Conservation (phyloP, 2,329 filamentous ascomycete species). For the Pleoardoris graminearum region DNA sequence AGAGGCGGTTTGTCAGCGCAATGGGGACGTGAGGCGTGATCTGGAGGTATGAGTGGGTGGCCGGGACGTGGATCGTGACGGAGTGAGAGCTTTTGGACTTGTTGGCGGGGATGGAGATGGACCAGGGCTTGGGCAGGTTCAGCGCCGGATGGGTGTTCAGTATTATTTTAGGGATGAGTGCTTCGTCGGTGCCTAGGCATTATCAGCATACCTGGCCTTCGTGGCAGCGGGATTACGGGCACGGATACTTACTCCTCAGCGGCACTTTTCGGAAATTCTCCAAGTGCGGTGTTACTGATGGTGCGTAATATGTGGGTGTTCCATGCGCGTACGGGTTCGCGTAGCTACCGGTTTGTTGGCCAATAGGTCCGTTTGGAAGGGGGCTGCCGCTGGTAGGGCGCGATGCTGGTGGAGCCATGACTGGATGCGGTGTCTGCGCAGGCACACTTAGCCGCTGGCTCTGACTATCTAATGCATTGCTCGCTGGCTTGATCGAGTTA, state of each 20-base stretch:
- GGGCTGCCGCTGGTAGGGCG: conserved; percentile 49
- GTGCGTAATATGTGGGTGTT: conserved; percentile 32
- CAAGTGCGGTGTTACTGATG: conserved; percentile 34
- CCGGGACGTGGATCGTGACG: conserved; percentile 70
- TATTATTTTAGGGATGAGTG: conserved; percentile 68
- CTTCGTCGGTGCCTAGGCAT: conserved; percentile 51
- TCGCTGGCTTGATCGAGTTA: conserved; percentile 43
- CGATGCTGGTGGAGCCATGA: conserved; percentile 46
- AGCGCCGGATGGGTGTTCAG: conserved; percentile 70
- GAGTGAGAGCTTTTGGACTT: conserved; percentile 70
- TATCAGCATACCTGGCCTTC: conserved; percentile 31
- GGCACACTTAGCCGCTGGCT: conserved; percentile 33
- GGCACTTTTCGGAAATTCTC: conserved; percentile 38
- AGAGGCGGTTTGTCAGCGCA: conserved; percentile 68
- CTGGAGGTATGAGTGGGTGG: conserved; percentile 70
- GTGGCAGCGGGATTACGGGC: not conserved
- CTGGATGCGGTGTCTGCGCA: conserved; percentile 37
- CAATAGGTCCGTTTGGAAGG: conserved; percentile 40
- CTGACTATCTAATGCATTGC: conserved; percentile 39
- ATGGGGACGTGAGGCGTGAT: conserved; percentile 68
- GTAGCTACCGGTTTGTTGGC: conserved; percentile 30
- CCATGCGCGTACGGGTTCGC: conserved; percentile 36
- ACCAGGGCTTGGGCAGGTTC: conserved; percentile 63
- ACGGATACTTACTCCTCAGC: conserved; percentile 52
- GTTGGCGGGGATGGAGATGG: conserved; percentile 67